Base-by-base conservation (phyloP, 345 rosid species). In the Eucalyptus pauciflora region DNA sequence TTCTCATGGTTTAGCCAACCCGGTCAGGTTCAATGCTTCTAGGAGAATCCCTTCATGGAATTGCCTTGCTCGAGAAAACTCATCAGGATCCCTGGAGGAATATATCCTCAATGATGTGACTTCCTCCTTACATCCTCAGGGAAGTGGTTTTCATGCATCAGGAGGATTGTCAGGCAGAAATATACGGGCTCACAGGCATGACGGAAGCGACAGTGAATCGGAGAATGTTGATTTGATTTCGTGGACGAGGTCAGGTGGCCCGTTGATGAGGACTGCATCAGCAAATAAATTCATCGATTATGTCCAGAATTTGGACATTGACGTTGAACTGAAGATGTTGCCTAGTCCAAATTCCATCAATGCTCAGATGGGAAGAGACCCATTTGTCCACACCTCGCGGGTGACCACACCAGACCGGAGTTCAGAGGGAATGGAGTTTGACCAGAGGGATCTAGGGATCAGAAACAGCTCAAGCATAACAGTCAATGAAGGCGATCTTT, bases 1-100 rank as follows among this genome's bases (percentile, higher is more conserved):
- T 67, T 96, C 98, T 89, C 97, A 96, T 69, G 95, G 96, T 33
- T 91, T 94, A 46, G 91, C 88, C 25, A 69, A 89, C 89, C 88
- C 97, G 2, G 91, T 88, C 88, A 96, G 90, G 88, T 96, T 98
- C 91, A 95, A 91, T 90, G 99, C 96, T 89, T 96, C 99, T 12
- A 95, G 91, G 92, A 93, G 99, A 91, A 98, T 98, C 46, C 99
- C 99, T 48, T 98, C 99, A 52, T 98, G 99, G 99, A 98, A 98
- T 92, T 91, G 97, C 92, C 91, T 98, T 86, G 99, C 98, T 13
- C 89, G 99, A 91, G 99, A 98, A 92, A 98, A 98, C 92, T 97
- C 99, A 13, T 92, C 99, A 0, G 98, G 99, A 54, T 98, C 99
- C 31, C 95, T 98, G 2, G 99, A 97, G 45, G 99, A 97, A 64